A percentile compares a stretch with the other conserved stretches of the same genome.
Conservation (phyloP, 257 asterid species). For the Forsythia viridissima region DNA sequence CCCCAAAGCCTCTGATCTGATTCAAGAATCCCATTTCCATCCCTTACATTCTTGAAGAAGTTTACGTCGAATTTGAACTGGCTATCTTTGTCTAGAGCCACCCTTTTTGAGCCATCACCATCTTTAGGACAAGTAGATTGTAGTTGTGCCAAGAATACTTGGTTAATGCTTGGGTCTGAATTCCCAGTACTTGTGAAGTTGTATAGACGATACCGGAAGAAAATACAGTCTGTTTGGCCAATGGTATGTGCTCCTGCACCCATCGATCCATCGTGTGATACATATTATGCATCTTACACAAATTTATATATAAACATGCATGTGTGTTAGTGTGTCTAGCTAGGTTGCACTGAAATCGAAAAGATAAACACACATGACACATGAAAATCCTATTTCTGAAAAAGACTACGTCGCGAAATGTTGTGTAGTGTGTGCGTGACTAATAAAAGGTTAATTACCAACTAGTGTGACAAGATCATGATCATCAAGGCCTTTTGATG, state of each 20-base stretch:
- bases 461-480: slow-evolving; percentile 77
- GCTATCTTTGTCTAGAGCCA: slow-evolving; percentile 57
- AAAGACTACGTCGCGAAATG: not conserved
- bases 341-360: too few relatives aligned
- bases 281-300: too few relatives aligned
- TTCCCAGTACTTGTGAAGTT: slow-evolving; percentile 68
- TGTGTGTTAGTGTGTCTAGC: not conserved
- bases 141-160: slow-evolving; percentile 44
- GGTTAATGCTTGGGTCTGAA: slow-evolving; percentile 67
- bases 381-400: too few relatives aligned
- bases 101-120: slow-evolving; percentile 48
- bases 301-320: too few relatives aligned
- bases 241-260: slow-evolving; percentile 66
- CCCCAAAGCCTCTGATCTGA: slow-evolving; percentile 78
- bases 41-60: slow-evolving; percentile 66
- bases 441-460: slow-evolving; percentile 32
- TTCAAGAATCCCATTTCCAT: slow-evolving; percentile 67
- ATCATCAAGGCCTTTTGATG: slow-evolving; percentile 73
- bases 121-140: slow-evolving; percentile 48
- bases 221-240: slow-evolving; percentile 58
- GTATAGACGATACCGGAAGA: slow-evolving; percentile 62
- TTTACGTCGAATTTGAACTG: slow-evolving; percentile 51
- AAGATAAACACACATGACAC: not conserved
- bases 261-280: not conserved
- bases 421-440: not conserved